Conservation (phyloP, 345 rosid species). For the Pugionium cornutum region DNA sequence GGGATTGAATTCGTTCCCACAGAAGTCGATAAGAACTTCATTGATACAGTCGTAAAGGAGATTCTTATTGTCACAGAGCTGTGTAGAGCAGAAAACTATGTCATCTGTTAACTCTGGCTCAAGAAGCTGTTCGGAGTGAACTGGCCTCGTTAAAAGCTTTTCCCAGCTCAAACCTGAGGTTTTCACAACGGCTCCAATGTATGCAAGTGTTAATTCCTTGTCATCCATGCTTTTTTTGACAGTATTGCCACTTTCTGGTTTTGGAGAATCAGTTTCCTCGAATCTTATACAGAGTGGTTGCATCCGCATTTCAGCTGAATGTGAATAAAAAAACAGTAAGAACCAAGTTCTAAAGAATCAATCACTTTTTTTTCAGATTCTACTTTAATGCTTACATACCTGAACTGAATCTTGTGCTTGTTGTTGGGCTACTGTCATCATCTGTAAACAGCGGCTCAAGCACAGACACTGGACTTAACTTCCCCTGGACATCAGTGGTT, state of each 20-base stretch:
- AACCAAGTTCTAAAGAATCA: slow-evolving; percentile 9
- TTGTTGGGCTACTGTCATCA: slow-evolving; percentile 64
- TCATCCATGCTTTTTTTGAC: slow-evolving; percentile 45
- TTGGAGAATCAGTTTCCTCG: slow-evolving; percentile 52
- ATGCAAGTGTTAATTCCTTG: slow-evolving; percentile 48
- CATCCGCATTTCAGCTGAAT: slow-evolving; percentile 51
- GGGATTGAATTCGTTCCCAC: too few relatives aligned
- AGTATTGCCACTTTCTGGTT: slow-evolving; percentile 36
- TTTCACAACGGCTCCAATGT: slow-evolving; percentile 56
- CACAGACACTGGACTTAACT: slow-evolving; percentile 80
- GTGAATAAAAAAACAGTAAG: slow-evolving; percentile 37
- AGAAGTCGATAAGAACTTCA: too few relatives aligned
- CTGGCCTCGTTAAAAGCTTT: too few relatives aligned
- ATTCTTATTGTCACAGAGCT: too few relatives aligned
- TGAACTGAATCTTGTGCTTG: slow-evolving; percentile 46
- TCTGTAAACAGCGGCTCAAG: slow-evolving; percentile 63
- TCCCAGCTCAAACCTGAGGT: slow-evolving; percentile 33
- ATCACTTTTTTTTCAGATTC: background rate
- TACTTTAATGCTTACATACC: slow-evolving; percentile 50
- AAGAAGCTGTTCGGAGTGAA: too few relatives aligned
- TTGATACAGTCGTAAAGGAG: too few relatives aligned
- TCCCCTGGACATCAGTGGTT: slow-evolving; percentile 35
- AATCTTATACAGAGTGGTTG: slow-evolving; percentile 43
- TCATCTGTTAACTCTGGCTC: too few relatives aligned
- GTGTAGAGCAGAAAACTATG: too few relatives aligned